Evolutionary conservation across 768 basidiomycete species (phyloP).

Genomic region (Psilocybe cyanescens): DNA sequence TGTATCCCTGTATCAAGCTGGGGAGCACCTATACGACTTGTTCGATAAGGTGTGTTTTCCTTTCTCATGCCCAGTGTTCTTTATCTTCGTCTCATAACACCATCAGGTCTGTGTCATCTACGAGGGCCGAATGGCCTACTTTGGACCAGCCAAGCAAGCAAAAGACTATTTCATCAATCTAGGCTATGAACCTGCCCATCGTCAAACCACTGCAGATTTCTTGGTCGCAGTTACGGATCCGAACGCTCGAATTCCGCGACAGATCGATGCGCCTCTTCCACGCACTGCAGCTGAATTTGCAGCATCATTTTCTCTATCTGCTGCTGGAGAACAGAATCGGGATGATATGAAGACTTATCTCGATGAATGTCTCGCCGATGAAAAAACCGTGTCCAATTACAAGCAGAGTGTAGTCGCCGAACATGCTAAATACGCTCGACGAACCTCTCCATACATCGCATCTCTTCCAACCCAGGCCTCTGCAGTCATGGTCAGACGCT

Average conservation of each 20-base stretch:
- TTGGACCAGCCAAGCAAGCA: constrained; percentile 67
- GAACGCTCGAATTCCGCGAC: constrained; percentile 54
- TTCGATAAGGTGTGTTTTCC: constrained; percentile 62
- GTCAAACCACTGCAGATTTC: constrained; percentile 72
- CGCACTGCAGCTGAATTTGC: constrained; percentile 63
- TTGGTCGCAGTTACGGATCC: constrained; percentile 67
- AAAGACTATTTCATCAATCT: constrained; percentile 73
- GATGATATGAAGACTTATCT: constrained; percentile 51
- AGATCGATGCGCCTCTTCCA: constrained; percentile 44
- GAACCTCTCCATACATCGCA: constrained; percentile 1
- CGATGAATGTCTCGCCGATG: constrained; percentile 46
- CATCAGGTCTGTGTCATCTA: constrained; percentile 68
- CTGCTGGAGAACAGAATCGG: constrained; percentile 42
- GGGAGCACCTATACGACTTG: constrained; percentile 61
- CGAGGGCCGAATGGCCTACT: constrained; percentile 77
- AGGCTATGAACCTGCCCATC: constrained; percentile 58
- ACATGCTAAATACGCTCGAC: not conserved
- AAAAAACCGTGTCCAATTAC: constrained; percentile 46
- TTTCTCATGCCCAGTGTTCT: not conserved
- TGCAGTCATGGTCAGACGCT: constrained; percentile 15
- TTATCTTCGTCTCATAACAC: not conserved
- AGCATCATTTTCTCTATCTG: constrained; percentile 44
- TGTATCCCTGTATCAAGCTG: constrained; percentile 85
- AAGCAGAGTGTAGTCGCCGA: constrained; percentile 40
- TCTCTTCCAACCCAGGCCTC: constrained; percentile 1